Evolutionary conservation across 176 grass and related monocot genomes (phyloP).

Genomic region (Zea luxurians): DNA sequence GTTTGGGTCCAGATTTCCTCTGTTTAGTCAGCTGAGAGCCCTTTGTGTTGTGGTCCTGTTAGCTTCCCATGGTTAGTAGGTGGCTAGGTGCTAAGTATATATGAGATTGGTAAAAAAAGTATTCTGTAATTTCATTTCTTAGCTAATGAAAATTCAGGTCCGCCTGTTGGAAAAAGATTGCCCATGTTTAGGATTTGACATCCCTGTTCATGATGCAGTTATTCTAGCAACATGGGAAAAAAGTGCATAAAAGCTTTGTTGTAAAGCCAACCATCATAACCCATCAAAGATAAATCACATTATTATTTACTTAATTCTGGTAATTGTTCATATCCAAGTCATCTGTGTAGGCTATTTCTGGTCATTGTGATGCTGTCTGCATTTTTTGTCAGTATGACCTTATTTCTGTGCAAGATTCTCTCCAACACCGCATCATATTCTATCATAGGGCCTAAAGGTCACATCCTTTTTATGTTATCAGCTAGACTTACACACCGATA

Average conservation of each 20-base stretch:
- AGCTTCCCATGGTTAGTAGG: background rate
- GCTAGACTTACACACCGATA: background rate
- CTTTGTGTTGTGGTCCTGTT: background rate
- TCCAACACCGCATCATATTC: constrained; percentile 3
- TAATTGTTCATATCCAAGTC: background rate
- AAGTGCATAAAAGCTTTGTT: background rate
- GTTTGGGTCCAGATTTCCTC: background rate
- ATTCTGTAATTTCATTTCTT: background rate
- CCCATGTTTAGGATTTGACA: constrained; percentile 1
- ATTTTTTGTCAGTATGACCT: background rate
- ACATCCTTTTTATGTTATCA: constrained; percentile 11
- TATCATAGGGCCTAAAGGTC: background rate
- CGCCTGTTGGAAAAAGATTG: background rate
- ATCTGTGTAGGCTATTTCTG: background rate
- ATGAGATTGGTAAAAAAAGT: background rate
- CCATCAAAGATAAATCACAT: background rate
- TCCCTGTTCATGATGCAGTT: constrained; percentile 5
- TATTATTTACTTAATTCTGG: constrained; percentile 11
- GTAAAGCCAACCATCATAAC: constrained; percentile 1
- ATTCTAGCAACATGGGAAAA: constrained; percentile 16
- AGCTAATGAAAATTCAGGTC: background rate
- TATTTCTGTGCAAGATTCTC: constrained; percentile 22
- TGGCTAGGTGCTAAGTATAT: background rate
- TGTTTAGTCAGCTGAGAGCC: background rate
- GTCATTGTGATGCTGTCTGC: background rate